Evolutionary conservation across 352 stramenopile genomes (phyloP).

Genomic region (Thraustotheca clavata): DNA sequence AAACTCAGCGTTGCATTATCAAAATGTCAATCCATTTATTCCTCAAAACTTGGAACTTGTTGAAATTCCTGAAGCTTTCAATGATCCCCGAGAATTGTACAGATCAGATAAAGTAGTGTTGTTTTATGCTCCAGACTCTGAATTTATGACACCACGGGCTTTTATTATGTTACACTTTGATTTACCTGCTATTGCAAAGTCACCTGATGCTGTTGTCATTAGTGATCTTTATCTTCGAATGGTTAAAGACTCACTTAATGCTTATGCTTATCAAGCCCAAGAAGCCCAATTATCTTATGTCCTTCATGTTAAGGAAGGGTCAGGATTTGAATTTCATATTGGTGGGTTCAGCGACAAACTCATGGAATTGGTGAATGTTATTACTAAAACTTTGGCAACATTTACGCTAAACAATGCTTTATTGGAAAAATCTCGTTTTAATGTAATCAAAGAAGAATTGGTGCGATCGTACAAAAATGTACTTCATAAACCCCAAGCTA

Average conservation of each 20-base stretch:
- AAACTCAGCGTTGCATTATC: slow-evolving; percentile 45
- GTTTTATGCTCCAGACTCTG: slow-evolving; percentile 48
- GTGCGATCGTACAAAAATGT: slow-evolving; percentile 59
- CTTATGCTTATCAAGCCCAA: slow-evolving; percentile 66
- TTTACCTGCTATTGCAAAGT: slow-evolving; percentile 39
- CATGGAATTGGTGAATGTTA: slow-evolving; percentile 48
- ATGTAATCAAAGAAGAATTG: slow-evolving; percentile 58
- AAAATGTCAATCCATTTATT: slow-evolving; percentile 59
- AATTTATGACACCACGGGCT: slow-evolving; percentile 52
- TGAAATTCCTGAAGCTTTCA: slow-evolving; percentile 22
- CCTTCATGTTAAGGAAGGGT: slow-evolving; percentile 45
- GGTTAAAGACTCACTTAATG: slow-evolving; percentile 54
- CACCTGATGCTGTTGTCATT: slow-evolving; percentile 31
- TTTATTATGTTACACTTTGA: slow-evolving; percentile 46
- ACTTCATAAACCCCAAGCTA: slow-evolving; percentile 43
- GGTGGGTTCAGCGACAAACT: slow-evolving; percentile 76
- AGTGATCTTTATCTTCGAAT: slow-evolving; percentile 55
- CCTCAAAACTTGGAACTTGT: slow-evolving; percentile 57
- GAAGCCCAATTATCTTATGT: slow-evolving; percentile 67
- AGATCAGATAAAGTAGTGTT: slow-evolving; percentile 28
- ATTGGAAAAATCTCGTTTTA: slow-evolving; percentile 44
- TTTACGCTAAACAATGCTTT: slow-evolving; percentile 21
- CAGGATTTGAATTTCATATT: slow-evolving; percentile 52
- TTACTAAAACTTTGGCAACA: slow-evolving; percentile 42
- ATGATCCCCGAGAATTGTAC: slow-evolving; percentile 22